A percentile compares a stretch with the other conserved stretches of the same genome.
phyloP scores from a whole-genome alignment of 2,329 filamentous ascomycete species.

The Pseudogymnoascus sp. region DNA sequence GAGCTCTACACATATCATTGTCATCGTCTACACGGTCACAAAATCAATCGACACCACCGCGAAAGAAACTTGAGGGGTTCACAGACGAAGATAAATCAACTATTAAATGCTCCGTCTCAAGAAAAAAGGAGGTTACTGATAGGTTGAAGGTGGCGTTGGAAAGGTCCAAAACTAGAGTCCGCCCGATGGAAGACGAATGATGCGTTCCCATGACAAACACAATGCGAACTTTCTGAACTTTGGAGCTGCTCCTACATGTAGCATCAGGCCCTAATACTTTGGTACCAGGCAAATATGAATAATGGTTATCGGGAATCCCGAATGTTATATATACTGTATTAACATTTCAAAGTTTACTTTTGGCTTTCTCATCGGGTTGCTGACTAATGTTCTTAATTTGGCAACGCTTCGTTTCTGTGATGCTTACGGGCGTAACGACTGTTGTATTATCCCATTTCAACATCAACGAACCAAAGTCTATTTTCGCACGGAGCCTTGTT shows the following conservation, averaged over 20 bases:
- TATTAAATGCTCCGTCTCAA: constrained; percentile 45
- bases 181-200: constrained; percentile 24
- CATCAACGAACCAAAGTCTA: not conserved
- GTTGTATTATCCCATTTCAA: not conserved
- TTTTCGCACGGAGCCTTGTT: not conserved
- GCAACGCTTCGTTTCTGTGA: not conserved
- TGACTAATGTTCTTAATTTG: constrained; percentile 3
- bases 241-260: not conserved
- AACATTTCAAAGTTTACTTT: not conserved
- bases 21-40: constrained; percentile 23
- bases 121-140: constrained; percentile 42
- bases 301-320: not conserved
- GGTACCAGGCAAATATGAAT: not conserved
- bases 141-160: constrained; percentile 36
- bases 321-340: constrained; percentile 2
- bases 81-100: constrained; percentile 49
- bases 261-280: not conserved
- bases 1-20: constrained; percentile 24
- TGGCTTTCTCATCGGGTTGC: not conserved
- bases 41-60: constrained; percentile 32
- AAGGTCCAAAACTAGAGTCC: constrained; percentile 25
- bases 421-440: constrained; percentile 5
- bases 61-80: constrained; percentile 55
- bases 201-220: not conserved
- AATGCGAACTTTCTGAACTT: not conserved